phyloP scores from a whole-genome alignment of 2,329 filamentous ascomycete species.

The Rhynchosporium secalis region DNA sequence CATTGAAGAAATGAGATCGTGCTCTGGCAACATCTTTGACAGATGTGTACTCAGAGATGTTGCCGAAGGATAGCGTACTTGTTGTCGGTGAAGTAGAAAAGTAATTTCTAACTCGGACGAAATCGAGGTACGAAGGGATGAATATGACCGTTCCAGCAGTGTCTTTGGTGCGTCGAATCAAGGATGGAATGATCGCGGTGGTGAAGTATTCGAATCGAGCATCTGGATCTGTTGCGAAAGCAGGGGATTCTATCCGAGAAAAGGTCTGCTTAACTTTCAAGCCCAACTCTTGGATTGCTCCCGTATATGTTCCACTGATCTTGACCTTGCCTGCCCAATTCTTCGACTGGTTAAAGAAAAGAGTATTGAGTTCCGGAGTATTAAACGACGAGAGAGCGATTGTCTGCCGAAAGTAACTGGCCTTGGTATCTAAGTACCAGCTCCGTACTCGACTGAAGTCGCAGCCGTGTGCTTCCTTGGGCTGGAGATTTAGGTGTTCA shows the following conservation, averaged over 20 bases:
- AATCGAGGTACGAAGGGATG: conserved; percentile 92
- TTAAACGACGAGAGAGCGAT: conserved; percentile 79
- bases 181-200: conserved; percentile 72
- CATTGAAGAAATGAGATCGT: conserved; percentile 81
- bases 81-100: conserved; percentile 71
- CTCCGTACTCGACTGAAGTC: conserved; percentile 87
- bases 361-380: conserved; percentile 81
- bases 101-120: conserved; percentile 89
- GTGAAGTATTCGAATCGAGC: conserved; percentile 89
- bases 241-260: conserved; percentile 74
- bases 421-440: conserved; percentile 91
- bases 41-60: conserved; percentile 85
- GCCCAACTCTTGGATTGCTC: conserved; percentile 71
- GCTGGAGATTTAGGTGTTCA: conserved; percentile 85
- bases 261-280: conserved; percentile 83
- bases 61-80: conserved; percentile 66
- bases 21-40: conserved; percentile 78
- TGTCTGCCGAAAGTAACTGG: conserved; percentile 80
- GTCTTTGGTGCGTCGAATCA: conserved; percentile 68
- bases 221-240: conserved; percentile 76
- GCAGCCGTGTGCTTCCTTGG: conserved; percentile 84
- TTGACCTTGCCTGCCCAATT: conserved; percentile 82
- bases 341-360: conserved; percentile 73
- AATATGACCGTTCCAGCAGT: conserved; percentile 78
- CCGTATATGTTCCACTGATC: conserved; percentile 64